Conservation (phyloP, 352 stramenopile species). For the Phytophthora boehmeriae region DNA sequence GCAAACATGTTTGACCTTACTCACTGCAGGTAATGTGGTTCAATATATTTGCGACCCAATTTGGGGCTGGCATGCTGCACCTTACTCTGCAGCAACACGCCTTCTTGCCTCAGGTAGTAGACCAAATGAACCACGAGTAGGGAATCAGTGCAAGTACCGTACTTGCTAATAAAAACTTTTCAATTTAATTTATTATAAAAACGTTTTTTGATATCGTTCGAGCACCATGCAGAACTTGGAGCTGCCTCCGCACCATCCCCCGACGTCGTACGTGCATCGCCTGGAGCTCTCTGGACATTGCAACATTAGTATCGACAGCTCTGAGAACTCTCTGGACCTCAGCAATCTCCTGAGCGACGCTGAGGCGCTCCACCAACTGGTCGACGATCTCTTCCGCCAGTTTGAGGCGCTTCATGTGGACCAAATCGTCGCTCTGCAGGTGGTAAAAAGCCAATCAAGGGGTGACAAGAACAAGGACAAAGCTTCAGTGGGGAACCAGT, state of each 20-base stretch:
- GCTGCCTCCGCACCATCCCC: conserved; percentile 15
- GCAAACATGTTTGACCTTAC: too few species aligned
- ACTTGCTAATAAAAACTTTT: too few species aligned
- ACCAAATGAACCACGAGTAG: too few species aligned
- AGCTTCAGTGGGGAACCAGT: too few species aligned
- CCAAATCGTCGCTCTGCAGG: conserved; percentile 52
- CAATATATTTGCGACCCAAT: too few species aligned
- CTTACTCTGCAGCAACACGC: too few species aligned
- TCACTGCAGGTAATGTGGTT: too few species aligned
- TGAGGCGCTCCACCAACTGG: conserved; percentile 36
- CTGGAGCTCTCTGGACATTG: conserved; percentile 49
- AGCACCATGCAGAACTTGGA: not conserved
- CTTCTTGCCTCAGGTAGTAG: too few species aligned
- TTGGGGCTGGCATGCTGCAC: too few species aligned
- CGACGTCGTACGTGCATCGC: conserved; percentile 42
- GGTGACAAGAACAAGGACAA: not conserved
- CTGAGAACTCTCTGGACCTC: conserved; percentile 44
- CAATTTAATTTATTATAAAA: too few species aligned
- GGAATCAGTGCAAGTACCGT: too few species aligned
- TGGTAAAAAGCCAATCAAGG: conserved; percentile 17
- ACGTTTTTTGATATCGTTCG: too few species aligned
- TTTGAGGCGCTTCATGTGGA: conserved; percentile 53
- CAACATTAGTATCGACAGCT: conserved; percentile 31
- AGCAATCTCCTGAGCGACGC: conserved; percentile 42
- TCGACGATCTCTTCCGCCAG: conserved; percentile 43